phyloP scores from a whole-genome alignment of 805 yeast genomes.

The Yarrowia porcina region DNA sequence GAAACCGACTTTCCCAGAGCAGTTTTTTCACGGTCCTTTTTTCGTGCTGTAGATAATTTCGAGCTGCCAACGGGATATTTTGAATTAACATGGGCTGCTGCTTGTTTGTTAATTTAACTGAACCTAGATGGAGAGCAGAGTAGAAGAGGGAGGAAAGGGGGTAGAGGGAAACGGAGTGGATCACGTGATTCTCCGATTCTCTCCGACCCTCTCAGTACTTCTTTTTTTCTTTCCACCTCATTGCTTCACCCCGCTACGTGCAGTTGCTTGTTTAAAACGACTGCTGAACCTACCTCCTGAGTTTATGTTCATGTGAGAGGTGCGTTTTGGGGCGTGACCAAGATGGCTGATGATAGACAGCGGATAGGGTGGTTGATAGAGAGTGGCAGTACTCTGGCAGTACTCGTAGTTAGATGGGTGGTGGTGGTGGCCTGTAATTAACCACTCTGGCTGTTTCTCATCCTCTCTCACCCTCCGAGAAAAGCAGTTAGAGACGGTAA shows the following conservation, averaged over 20 bases:
- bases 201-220: not conserved
- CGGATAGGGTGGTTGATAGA: too few relatives aligned
- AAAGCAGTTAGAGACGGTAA: not conserved
- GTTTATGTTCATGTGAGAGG: constrained; percentile 4
- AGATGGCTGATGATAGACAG: not conserved
- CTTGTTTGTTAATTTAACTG: not conserved
- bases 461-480: constrained; percentile 1
- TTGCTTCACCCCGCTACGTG: not conserved
- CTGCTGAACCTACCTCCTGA: constrained; percentile 3
- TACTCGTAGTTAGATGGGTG: too few relatives aligned
- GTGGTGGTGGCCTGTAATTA: too few relatives aligned
- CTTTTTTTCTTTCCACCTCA: not conserved
- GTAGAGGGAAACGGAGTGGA: not conserved
- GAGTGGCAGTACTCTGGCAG: too few relatives aligned
- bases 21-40: too few relatives aligned
- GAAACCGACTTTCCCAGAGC: too few relatives aligned
- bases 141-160: not conserved
- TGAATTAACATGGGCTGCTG: not conserved
- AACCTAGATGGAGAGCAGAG: not conserved
- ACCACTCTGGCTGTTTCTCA: too few relatives aligned
- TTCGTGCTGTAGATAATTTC: too few relatives aligned
- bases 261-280: not conserved
- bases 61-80: too few relatives aligned
- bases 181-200: not conserved
- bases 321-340: constrained; percentile 1